Evolutionary conservation across 2,329 filamentous ascomycete genomes (phyloP).

Genomic region (Fusarium illudens): DNA sequence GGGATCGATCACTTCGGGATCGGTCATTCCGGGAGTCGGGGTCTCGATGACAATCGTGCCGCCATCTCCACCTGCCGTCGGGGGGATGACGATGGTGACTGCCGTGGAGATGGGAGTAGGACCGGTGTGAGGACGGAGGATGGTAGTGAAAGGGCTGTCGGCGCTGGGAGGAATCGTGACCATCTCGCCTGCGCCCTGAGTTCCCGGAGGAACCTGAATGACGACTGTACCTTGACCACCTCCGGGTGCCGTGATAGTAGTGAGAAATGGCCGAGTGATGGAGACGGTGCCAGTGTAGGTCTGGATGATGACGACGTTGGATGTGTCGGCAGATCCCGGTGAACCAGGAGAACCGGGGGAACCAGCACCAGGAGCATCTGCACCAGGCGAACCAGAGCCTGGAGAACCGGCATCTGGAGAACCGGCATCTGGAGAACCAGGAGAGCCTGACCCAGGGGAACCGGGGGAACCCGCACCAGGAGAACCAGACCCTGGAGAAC

Average conservation of each 20-base stretch:
- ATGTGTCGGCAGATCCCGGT: not conserved
- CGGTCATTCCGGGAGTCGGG: constrained; percentile 7
- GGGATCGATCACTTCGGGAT: not conserved
- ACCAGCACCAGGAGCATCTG: not conserved
- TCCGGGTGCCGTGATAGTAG: constrained; percentile 18
- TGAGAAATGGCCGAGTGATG: constrained; percentile 19
- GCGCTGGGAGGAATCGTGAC: constrained; percentile 28
- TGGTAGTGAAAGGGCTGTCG: constrained; percentile 23
- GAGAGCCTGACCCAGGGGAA: no score
- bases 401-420: not conserved
- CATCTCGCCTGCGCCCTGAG: constrained; percentile 17
- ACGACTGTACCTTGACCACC: constrained; percentile 21
- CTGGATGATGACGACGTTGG: constrained; percentile 24
- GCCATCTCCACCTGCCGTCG: constrained; percentile 11
- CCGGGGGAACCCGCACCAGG: not conserved
- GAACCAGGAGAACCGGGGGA: not conserved
- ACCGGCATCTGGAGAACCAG: not conserved
- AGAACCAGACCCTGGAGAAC: not conserved
- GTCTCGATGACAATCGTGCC: constrained; percentile 33
- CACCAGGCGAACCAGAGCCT: not conserved
- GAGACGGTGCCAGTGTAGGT: constrained; percentile 28
- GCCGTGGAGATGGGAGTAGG: constrained; percentile 18
- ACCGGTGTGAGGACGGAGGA: constrained; percentile 24
- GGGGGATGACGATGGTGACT: constrained; percentile 23
- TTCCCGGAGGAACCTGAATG: constrained; percentile 23